Evolutionary conservation across 2,329 filamentous ascomycete genomes (phyloP), one percentile per base, ranked within the genome.

Genomic region (Coniochaeta sp.): DNA sequence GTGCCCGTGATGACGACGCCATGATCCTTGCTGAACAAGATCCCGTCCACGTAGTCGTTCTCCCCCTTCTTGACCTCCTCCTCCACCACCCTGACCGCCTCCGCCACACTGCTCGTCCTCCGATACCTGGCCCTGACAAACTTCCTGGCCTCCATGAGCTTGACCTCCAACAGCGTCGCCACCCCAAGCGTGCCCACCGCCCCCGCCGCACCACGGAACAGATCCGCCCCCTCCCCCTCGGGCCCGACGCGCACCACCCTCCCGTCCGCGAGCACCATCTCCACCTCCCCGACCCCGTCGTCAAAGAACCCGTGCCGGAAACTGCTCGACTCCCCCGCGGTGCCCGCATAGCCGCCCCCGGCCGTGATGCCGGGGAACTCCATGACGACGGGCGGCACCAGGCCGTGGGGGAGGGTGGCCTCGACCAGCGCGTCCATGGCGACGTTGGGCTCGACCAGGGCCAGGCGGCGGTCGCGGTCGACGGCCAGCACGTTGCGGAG

Each of bases 321-420:
- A 19, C 81, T 85, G 64, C 80, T 85, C 73, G 84, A 88, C 76
- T 91, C 89, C 28, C 88, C 88, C 0, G 86, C 84, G 0, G 87
- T 89, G 11, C 88, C 88, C 0, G 87, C 85, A 70, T 84, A 90
- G 4, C 87, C 88, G 43, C 89, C 88, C 26, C 88, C 88, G 1
- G 84, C 86, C 0, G 88, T 91, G 71, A 91, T 91, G 36, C 88
- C 88, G 0, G 87, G 88, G 66, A 90, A 91, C 71, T 90, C 88
- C 85, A 89, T 89, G 26, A 90, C 87, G 3, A 91, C 85, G 1
- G 86, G 87, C 0, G 88, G 88, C 2, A 90, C 79, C 3, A 90
- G 79, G 28, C 84, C 85, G 67, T 88, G 77, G n/a, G 76, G 76
- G 44, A 91, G 76, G 1, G 87, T 90, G 28, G 78, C 76, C 67